Evolutionary conservation across 768 basidiomycete genomes (phyloP).

Genomic region (Daedalea quercina): DNA sequence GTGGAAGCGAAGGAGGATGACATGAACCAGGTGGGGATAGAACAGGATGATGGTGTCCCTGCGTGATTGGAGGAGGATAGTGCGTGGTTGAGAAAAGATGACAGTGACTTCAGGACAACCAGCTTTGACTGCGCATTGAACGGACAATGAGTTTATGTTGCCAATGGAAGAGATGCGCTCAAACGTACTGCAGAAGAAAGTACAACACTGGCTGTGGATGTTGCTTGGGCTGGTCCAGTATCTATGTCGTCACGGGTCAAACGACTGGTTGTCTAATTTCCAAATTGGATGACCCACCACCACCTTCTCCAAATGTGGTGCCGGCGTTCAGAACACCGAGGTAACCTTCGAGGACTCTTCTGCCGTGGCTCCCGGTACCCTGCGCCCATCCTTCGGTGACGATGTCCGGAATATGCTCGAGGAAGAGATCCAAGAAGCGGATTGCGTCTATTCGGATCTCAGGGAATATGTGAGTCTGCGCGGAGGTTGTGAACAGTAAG

Average conservation of each 20-base stretch:
- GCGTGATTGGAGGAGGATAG: slow-evolving; percentile 18
- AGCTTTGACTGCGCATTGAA: slow-evolving; percentile 77
- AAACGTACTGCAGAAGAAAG: slow-evolving; percentile 54
- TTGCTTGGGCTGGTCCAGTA: slow-evolving; percentile 32
- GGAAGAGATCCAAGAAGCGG: slow-evolving; percentile 67
- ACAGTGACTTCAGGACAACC: slow-evolving; percentile 65
- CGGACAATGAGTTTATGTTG: slow-evolving; percentile 3
- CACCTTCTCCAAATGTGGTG: slow-evolving; percentile 49
- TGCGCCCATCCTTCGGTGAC: slow-evolving; percentile 67
- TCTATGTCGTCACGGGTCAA: slow-evolving; percentile 13
- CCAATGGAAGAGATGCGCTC: background rate
- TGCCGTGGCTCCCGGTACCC: slow-evolving; percentile 44
- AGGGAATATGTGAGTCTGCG: slow-evolving; percentile 92
- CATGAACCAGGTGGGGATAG: slow-evolving; percentile 58
- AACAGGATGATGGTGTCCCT: slow-evolving; percentile 4
- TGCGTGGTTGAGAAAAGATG: slow-evolving; percentile 55
- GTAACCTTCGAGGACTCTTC: slow-evolving; percentile 70
- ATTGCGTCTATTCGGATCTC: slow-evolving; percentile 90
- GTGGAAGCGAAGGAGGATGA: slow-evolving; percentile 47
- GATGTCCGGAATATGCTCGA: slow-evolving; percentile 60
- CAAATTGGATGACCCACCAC: slow-evolving; percentile 32
- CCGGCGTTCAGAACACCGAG: slow-evolving; percentile 71
- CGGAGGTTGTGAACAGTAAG: slow-evolving; percentile 82
- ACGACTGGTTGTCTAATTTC: background rate
- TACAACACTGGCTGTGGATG: slow-evolving; percentile 58